Percentiles rank a stretch among this genome's conserved stretches.
These are phyloP conservation scores for Perkinsus marinus DNA, from an alignment of 169 alveolate genomes.

Conservation along the genomic window DNA sequence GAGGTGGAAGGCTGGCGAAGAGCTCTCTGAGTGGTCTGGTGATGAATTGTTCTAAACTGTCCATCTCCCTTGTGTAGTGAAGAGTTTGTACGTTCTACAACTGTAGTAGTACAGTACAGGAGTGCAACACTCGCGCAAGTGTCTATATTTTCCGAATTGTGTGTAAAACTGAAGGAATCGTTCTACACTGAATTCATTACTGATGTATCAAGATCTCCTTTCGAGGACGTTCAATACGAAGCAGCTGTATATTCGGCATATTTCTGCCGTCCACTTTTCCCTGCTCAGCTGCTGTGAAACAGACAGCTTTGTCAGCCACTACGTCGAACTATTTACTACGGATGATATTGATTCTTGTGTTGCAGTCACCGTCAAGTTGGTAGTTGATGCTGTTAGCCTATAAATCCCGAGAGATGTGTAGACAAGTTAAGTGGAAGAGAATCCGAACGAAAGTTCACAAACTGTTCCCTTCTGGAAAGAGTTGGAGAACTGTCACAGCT, in stretches of 20 bases:
- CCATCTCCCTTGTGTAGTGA: not conserved
- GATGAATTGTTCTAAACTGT: not conserved
- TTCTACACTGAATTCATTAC: not conserved
- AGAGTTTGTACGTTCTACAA: not conserved
- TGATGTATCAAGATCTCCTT: not conserved
- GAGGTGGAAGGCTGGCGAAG: not conserved
- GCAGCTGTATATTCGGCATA: not conserved
- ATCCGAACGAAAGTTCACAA: no score
- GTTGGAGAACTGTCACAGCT: no score
- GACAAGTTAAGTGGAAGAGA: no score
- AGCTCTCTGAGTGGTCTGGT: not conserved
- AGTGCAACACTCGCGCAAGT: not conserved
- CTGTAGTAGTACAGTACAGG: not conserved
- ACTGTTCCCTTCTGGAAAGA: no score
- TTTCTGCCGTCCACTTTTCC: not conserved
- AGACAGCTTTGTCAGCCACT: not conserved
- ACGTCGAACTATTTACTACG: not conserved
- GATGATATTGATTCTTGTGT: not conserved
- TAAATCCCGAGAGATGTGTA: no score
- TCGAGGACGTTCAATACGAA: not conserved
- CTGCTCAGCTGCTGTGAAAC: not conserved
- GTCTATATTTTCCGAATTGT: not conserved
- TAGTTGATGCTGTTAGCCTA: no score
- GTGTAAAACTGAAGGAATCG: not conserved
- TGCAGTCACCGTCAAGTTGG: no score